Conservation (phyloP, 352 stramenopile genomes). For the Globisporangium acanthophoron region DNA sequence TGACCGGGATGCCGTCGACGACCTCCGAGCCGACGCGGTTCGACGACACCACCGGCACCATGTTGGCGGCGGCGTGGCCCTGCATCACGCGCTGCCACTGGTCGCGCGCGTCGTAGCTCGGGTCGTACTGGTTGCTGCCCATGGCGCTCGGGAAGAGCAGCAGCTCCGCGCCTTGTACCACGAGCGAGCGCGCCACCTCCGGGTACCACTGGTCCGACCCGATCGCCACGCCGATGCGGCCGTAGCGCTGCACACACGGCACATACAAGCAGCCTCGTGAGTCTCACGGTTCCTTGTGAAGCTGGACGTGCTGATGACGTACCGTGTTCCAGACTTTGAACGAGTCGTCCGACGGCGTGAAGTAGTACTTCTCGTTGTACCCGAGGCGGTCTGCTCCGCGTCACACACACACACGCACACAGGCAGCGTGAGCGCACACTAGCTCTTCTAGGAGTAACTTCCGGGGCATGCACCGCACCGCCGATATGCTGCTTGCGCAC, state of each 20-base stretch:
- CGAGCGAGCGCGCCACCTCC: slow-evolving; percentile 83
- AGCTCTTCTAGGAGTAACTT: too few relatives aligned
- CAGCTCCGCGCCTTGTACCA: slow-evolving; percentile 87
- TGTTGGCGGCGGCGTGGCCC: slow-evolving; percentile 85
- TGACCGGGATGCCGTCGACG: slow-evolving; percentile 75
- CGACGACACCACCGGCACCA: slow-evolving; percentile 88
- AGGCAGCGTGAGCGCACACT: background rate
- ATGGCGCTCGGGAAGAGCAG: slow-evolving; percentile 78
- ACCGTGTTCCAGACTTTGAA: slow-evolving; percentile 90
- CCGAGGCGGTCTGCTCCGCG: slow-evolving; percentile 67
- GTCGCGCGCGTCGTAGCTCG: slow-evolving; percentile 78
- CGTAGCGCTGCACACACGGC: slow-evolving; percentile 51
- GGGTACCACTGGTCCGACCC: slow-evolving; percentile 93
- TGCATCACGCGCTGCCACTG: slow-evolving; percentile 92
- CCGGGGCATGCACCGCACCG: slow-evolving; percentile 19
- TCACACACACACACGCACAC: background rate
- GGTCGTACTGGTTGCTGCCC: slow-evolving; percentile 86
- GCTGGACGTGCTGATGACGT: slow-evolving; percentile 1
- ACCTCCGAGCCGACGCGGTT: slow-evolving; percentile 87
- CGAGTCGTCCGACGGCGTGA: slow-evolving; percentile 85
- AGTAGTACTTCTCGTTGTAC: slow-evolving; percentile 93
- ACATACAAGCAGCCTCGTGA: background rate
- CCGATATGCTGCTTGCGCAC: slow-evolving; percentile 91
- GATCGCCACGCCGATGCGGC: slow-evolving; percentile 85
- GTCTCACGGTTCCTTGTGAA: background rate